Base-by-base conservation (phyloP, 768 basidiomycete genomes). In the Leccinum incarnatum region DNA sequence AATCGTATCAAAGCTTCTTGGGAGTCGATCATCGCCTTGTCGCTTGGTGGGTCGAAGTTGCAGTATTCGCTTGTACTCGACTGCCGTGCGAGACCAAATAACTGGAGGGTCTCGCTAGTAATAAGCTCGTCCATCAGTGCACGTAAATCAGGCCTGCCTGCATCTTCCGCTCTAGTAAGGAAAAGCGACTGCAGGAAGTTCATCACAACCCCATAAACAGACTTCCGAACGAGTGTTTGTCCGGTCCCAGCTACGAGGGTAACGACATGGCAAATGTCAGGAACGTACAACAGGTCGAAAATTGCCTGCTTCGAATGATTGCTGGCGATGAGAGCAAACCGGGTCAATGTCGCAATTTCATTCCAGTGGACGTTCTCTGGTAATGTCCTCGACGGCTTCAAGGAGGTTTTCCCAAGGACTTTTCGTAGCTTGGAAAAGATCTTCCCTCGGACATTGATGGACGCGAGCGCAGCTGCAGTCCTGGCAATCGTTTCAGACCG, bases 141-240 rank as follows among this genome's bases (percentile, higher is more conserved):
- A 53, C 83, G 79, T 21, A 95, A 74, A 42, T 85, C 83, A 1
- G 86, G 77, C 12, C 80, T 81, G 27, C 78, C 77, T 5, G 82
- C 69, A 42, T 90, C 88, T 30, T 88, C 85, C 17, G 80, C 75
- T 45, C 81, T 79, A 15, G 81, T 74, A 51, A 84, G 74, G 73
- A 86, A 87, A 14, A 95, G 73, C 0, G 88, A 83, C 62, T 95
- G 94, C 17, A 95, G 74, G 36, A 93, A 79, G 71, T 94, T 94
- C 73, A 93, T 81, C 60, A 92, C 74, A 37, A 91, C 81, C 9
- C 90, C 93, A 67, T 91, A 93, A 42, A 92, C 83, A 4, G 91
- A 88, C 61, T 88, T 88, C 23, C 94, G 85, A 51, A 94, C 84
- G 12, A 86, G 74, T 0, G 85, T 74, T 6, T 89, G 83, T 11